Evolutionary conservation across 495 filamentous ascomycete species (phyloP).

Genomic region (Penicillium herquei): DNA sequence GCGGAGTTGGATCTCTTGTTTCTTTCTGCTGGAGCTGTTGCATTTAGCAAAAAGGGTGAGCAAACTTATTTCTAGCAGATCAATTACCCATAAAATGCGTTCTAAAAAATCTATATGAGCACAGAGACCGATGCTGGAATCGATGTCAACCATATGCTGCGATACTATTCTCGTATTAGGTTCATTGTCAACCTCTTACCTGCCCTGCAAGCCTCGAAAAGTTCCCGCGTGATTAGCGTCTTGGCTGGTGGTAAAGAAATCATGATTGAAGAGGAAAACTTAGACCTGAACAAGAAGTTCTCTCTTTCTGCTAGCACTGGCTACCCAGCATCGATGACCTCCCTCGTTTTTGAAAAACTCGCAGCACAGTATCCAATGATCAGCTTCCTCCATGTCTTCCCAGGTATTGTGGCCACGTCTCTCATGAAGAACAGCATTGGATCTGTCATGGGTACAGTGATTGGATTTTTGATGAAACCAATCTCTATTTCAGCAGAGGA

Average conservation of each 20-base stretch:
- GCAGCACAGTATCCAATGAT: conserved; percentile 23
- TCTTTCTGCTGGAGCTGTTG: neutral
- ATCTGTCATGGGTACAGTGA: conserved; percentile 7
- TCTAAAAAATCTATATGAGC: neutral
- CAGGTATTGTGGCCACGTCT: conserved; percentile 35
- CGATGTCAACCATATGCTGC: conserved; percentile 27
- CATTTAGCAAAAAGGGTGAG: neutral
- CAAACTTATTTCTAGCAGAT: too few relatives aligned
- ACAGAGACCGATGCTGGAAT: conserved; percentile 31
- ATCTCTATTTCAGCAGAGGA: neutral
- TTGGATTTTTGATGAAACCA: neutral
- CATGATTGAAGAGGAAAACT: conserved; percentile 42
- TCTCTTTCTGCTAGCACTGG: conserved; percentile 1
- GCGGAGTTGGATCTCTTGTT: neutral
- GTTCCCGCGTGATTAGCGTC: conserved; percentile 53
- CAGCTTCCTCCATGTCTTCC: conserved; percentile 39
- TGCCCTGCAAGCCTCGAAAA: conserved; percentile 28
- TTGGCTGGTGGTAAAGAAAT: conserved; percentile 51
- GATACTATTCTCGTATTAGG: conserved; percentile 41
- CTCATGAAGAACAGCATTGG: conserved; percentile 9
- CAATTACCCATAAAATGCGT: too few relatives aligned
- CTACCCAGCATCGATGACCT: conserved; percentile 21
- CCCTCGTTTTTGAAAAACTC: conserved; percentile 20
- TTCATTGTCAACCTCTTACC: conserved; percentile 36
- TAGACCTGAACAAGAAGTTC: conserved; percentile 29